A percentile compares a stretch with the other conserved stretches of the same genome.
Conservation (phyloP, 2,329 filamentous ascomycete species). For the Phyllosticta citrichinensis region DNA sequence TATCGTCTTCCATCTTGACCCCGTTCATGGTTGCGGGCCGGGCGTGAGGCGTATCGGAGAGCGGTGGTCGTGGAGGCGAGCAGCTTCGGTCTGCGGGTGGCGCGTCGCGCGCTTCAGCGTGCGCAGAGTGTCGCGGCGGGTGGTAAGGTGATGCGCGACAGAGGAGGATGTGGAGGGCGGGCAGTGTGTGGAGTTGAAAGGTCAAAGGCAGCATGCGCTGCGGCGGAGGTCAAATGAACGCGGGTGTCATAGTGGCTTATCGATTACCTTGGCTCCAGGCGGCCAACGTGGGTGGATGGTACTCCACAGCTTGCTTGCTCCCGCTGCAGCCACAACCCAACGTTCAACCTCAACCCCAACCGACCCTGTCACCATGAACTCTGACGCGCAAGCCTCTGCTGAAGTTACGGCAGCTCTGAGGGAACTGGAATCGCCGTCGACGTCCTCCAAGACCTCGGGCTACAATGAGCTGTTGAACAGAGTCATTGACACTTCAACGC, state of each 20-base stretch:
- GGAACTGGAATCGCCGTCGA: conserved; percentile 38
- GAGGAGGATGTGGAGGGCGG: neutral
- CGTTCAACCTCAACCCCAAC: neutral
- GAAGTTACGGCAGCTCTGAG: conserved; percentile 40
- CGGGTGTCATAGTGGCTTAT: neutral
- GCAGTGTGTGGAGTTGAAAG: neutral
- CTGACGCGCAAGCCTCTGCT: conserved; percentile 37
- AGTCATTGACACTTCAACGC: conserved; percentile 39
- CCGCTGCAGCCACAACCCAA: neutral
- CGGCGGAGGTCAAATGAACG: conserved; percentile 1
- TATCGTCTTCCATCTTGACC: conserved; percentile 29
- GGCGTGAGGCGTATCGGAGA: neutral
- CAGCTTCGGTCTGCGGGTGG: neutral
- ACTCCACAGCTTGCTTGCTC: neutral
- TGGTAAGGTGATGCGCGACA: neutral
- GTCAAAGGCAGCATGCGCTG: neutral
- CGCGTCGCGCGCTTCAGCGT: neutral
- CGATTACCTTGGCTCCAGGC: neutral
- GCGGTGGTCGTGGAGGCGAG: neutral
- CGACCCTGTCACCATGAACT: conserved; percentile 10
- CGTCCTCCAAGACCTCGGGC: conserved; percentile 42
- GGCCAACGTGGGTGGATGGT: neutral
- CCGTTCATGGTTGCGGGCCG: conserved; percentile 23
- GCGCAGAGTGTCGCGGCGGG: neutral
- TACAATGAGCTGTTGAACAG: conserved; percentile 50